These are phyloP conservation scores for Trichoderma atrobrunneum DNA, from an alignment of 2,329 filamentous ascomycete species.

Conservation along the genomic window DNA sequence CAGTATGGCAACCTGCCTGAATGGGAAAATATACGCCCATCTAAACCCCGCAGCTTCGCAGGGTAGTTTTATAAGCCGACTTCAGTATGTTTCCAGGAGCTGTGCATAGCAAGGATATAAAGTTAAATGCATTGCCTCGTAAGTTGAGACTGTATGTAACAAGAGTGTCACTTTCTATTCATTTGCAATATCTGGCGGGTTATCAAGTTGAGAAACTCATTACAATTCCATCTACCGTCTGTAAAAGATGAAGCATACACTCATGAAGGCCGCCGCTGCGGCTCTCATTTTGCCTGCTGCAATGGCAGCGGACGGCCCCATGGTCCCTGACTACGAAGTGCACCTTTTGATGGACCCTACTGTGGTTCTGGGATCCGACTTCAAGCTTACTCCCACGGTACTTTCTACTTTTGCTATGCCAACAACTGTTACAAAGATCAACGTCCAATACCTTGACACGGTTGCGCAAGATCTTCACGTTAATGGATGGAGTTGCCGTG, in stretches of 20 bases:
- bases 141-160: background rate
- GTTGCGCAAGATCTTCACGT: background rate
- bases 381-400: constrained; percentile 7
- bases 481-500: constrained; percentile 10
- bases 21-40: background rate
- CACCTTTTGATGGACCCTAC: constrained; percentile 6
- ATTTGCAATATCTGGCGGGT: background rate
- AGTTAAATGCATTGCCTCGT: background rate
- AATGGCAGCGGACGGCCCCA: background rate
- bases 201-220: background rate
- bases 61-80: no score
- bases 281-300: background rate
- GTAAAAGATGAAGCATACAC: background rate
- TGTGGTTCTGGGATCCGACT: constrained; percentile 1
- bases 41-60: background rate
- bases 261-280: background rate
- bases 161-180: background rate
- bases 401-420: constrained; percentile 11
- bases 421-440: constrained; percentile 12
- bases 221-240: background rate
- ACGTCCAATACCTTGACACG: constrained; percentile 10
- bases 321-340: constrained; percentile 10
- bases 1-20: background rate
- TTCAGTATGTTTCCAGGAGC: no score
- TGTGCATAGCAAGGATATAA: background rate